Evolutionary conservation across 1,284 basidiomycete genomes (phyloP), one percentile per base, ranked within the genome.

Genomic region (Pyrrhoderma noxium): DNA sequence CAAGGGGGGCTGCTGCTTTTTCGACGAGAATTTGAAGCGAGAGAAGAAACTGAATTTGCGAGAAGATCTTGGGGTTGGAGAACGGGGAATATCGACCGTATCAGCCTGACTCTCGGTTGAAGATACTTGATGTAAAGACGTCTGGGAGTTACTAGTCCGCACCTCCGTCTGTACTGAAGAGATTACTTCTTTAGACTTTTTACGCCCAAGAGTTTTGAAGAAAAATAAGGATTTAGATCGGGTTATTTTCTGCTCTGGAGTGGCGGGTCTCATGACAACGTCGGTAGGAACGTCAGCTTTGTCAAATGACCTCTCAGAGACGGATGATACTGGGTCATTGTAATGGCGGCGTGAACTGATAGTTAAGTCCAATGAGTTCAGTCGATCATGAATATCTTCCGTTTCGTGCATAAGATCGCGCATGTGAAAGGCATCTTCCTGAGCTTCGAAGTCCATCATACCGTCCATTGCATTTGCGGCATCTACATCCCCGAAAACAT

Each of bases 1-100:
- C 27, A 42, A 16, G 13, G 37, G 78, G 79, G 59, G 71, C 70
- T 58, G 77, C 67, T 34, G 80, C 65, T 60, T 80, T 42, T 38
- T 47, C 23, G 42, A 35, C 2, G 52, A 46, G 21, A 54, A 36
- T 37, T 50, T 54, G 25, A 50, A 50, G 11, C 47, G 47, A 4
- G 52, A 50, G 25, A 54, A 50, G 43, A 54, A 49, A 14, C 47
- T 41, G 16, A 19, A 22, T 13, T 49, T 50, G 1, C 38, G 27
- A n/a, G 52, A 41, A 3, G 31, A 18, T 21, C 14, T 51, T 25
- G 44, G 21, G 14, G 11, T 19, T 8, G 23, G 22, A 21, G 51
- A 47, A 8, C 39, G 36, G 27, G 27, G 27, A n/a, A 34, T 41
- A 36, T 38, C 39, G 8, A 34, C 37, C 21, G 16, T 38, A 1